Evolutionary conservation across 1,284 basidiomycete genomes (phyloP).

Genomic region (Ganoderma resinaceum): DNA sequence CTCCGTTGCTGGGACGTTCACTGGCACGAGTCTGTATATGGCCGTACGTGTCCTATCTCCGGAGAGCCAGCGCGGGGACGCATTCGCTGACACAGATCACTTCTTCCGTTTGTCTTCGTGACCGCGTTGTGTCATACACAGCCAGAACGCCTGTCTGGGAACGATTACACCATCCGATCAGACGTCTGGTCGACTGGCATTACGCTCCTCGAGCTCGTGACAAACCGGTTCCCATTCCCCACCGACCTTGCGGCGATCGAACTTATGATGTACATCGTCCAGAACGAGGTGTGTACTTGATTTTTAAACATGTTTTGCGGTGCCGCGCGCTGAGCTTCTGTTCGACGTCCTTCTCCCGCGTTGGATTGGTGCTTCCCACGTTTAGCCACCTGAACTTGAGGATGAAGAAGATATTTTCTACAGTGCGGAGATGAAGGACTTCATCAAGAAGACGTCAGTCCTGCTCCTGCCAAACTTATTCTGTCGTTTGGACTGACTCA

Average conservation of each 20-base stretch:
- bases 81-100: slow-evolving; percentile 7
- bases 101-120: slow-evolving; percentile 13
- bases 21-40: slow-evolving; percentile 98
- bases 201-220: slow-evolving; percentile 91
- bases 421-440: slow-evolving; percentile 91
- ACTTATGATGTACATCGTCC: slow-evolving; percentile 91
- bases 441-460: slow-evolving; percentile 86
- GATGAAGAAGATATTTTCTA: slow-evolving; percentile 78
- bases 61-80: slow-evolving; percentile 24
- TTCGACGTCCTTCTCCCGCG: slow-evolving; percentile 27
- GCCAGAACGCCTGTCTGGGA: slow-evolving; percentile 93
- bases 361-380: slow-evolving; percentile 30
- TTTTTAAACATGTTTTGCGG: slow-evolving; percentile 12
- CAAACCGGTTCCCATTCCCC: slow-evolving; percentile 96
- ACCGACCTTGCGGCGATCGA: slow-evolving; percentile 93
- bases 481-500: not conserved
- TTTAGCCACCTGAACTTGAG: slow-evolving; percentile 81
- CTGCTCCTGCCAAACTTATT: slow-evolving; percentile 19
- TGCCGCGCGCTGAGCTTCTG: slow-evolving; percentile 22
- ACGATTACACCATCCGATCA: slow-evolving; percentile 91
- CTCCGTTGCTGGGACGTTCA: slow-evolving; percentile 94
- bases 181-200: slow-evolving; percentile 99
- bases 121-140: slow-evolving; percentile 41
- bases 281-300: slow-evolving; percentile 64
- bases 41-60: slow-evolving; percentile 67